Evolutionary conservation across 2,329 filamentous ascomycete species (phyloP), one percentile per base, ranked within the genome.

Genomic region (Sporothrix dimorphospora): DNA sequence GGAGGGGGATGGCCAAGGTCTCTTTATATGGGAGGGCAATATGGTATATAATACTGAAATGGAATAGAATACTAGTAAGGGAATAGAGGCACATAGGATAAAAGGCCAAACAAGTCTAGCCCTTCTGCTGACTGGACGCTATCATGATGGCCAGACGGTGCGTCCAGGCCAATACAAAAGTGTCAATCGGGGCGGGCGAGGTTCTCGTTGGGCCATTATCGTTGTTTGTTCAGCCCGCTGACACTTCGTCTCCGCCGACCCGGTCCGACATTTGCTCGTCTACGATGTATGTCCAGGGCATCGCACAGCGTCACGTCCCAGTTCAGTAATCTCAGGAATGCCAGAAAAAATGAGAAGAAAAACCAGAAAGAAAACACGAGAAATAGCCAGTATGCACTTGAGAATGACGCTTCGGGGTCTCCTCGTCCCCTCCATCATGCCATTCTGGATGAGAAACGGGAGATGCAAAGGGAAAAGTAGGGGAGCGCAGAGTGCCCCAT

Each of bases 391-490:
- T 21, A 59, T 21, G 19, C 30, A 38, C 8, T 11, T 7, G 55
- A 59, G 30, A 59, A 59, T n/a, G 55, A 65, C 38, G 59, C 63
- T 49, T 49, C 63, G 42, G 42, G 42, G 24, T 34, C 45, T 42
- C 34, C 30, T 16, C 12, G 21, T 11, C 30, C 14, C n/a, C 61
- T 19, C 68, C 27, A 72, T 72, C 72, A 70, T 71, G 69, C 72
- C 49, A 72, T 68, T 72, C 30, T 38, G 24, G 42, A 45, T 7
- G 12, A 69, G 24, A 72, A 72, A 68, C 72, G 57, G 2, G 72
- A 71, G 72, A 72, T 68, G 59, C 61, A 61, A 24, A 70, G 67
- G 71, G 45, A 66, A 65, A 72, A 30, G 49, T 21, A 69, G 66
- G 66, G 27, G 71, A 24, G n/a, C 19, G 19, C 42, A 45, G 19